Evolutionary conservation across 1,284 basidiomycete genomes (phyloP).

Genomic region (Ganoderma sp.): DNA sequence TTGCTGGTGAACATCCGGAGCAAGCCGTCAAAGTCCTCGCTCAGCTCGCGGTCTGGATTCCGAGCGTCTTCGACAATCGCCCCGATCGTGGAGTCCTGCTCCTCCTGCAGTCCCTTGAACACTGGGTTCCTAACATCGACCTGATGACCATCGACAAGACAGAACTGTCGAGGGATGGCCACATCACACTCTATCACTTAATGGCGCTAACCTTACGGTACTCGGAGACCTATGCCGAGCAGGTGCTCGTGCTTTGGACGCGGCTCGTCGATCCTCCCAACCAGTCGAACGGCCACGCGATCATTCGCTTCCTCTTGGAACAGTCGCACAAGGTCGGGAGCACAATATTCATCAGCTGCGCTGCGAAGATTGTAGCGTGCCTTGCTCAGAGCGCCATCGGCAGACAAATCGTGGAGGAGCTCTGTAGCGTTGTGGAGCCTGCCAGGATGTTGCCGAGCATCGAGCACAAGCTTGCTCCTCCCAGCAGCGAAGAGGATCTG

Average conservation of each 20-base stretch:
- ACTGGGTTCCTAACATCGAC: slow-evolving; percentile 80
- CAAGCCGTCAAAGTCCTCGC: slow-evolving; percentile 73
- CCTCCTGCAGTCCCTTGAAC: slow-evolving; percentile 75
- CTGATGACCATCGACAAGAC: slow-evolving; percentile 68
- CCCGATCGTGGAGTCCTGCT: slow-evolving; percentile 57
- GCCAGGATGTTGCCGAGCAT: slow-evolving; percentile 80
- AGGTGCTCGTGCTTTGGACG: slow-evolving; percentile 84
- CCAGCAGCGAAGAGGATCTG: slow-evolving; percentile 72
- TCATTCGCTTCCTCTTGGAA: slow-evolving; percentile 85
- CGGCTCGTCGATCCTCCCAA: slow-evolving; percentile 75
- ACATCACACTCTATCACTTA: slow-evolving; percentile 80
- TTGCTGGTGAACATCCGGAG: slow-evolving; percentile 82
- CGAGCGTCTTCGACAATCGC: slow-evolving; percentile 65
- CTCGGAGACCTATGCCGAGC: slow-evolving; percentile 79
- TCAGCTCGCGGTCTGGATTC: slow-evolving; percentile 78
- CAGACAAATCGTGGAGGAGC: slow-evolving; percentile 78
- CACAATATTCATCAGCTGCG: slow-evolving; percentile 78
- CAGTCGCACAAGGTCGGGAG: slow-evolving; percentile 87
- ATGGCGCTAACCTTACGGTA: slow-evolving; percentile 86
- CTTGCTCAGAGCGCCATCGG: slow-evolving; percentile 83
- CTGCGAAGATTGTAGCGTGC: slow-evolving; percentile 84
- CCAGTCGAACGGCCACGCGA: slow-evolving; percentile 78
- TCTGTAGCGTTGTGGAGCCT: slow-evolving; percentile 86
- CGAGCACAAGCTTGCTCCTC: slow-evolving; percentile 72
- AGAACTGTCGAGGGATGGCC: slow-evolving; percentile 64